Evolutionary conservation across 495 filamentous ascomycete species (phyloP).

Genomic region (Cairneyella variabilis): DNA sequence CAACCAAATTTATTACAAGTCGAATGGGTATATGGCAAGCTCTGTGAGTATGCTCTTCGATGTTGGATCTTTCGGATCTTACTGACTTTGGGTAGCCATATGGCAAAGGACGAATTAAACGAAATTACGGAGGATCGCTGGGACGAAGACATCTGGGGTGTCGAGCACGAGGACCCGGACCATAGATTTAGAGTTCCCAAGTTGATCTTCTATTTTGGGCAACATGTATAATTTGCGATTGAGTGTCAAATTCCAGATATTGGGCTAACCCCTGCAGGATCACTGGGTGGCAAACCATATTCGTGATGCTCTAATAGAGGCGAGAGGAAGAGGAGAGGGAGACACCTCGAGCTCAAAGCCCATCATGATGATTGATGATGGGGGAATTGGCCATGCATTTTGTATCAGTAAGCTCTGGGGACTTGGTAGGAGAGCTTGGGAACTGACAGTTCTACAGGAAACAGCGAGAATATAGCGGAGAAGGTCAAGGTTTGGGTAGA

Average conservation of each 20-base stretch:
- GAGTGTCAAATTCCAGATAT: no score
- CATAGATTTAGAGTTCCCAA: constrained; percentile 36
- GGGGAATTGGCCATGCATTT: constrained; percentile 75
- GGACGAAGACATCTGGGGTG: constrained; percentile 78
- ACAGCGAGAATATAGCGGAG: constrained; percentile 61
- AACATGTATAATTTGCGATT: constrained; percentile 39
- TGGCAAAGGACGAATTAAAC: constrained; percentile 73
- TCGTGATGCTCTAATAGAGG: constrained; percentile 67
- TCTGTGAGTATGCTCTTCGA: constrained; percentile 45
- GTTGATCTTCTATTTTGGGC: constrained; percentile 77
- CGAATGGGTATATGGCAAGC: constrained; percentile 65
- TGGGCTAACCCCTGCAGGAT: no score
- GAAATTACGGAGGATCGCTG: constrained; percentile 73
- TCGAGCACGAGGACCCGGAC: constrained; percentile 36
- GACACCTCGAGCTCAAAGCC: constrained; percentile 44
- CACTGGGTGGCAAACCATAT: constrained; percentile 79
- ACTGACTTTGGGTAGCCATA: constrained; percentile 36
- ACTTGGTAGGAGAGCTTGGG: background rate
- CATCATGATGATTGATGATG: constrained; percentile 68
- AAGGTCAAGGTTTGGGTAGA: constrained; percentile 60
- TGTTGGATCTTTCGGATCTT: background rate
- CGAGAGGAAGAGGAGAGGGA: constrained; percentile 35
- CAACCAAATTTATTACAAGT: constrained; percentile 58
- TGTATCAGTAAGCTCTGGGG: constrained; percentile 60
- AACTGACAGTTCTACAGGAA: constrained; percentile 33